Evolutionary conservation across 306 rosid genomes (phyloP).

Genomic region (Calophaca sinica): DNA sequence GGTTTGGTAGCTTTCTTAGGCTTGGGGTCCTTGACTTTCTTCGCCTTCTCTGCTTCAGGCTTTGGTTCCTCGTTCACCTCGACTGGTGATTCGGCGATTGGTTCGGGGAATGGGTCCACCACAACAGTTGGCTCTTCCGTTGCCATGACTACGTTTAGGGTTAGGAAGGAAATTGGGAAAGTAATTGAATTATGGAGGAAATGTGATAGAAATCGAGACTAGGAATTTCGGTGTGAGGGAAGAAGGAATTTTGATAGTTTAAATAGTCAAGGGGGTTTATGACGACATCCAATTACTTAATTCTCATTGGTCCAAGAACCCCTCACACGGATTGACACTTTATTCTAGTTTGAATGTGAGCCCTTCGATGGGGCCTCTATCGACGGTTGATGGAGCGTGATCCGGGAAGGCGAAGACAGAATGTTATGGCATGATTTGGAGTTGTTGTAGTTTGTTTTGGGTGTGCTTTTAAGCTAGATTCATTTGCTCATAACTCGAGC

Average conservation of each 20-base stretch:
- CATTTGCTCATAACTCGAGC: constrained; percentile 45
- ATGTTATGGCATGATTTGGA: constrained; percentile 11
- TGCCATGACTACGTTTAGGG: constrained; percentile 50
- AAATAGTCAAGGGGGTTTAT: constrained; percentile 62
- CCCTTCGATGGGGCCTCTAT: constrained; percentile 59
- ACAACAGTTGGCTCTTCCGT: constrained; percentile 61
- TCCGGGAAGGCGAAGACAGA: constrained; percentile 34
- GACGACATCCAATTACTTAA: constrained; percentile 50
- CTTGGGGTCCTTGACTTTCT: constrained; percentile 43
- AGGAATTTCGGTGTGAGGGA: constrained; percentile 58
- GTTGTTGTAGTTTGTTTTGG: constrained; percentile 39
- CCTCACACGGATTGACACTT: constrained; percentile 65
- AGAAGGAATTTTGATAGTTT: constrained; percentile 57
- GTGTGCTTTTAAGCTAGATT: constrained; percentile 81
- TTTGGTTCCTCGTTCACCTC: constrained; percentile 46
- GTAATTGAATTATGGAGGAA: background rate
- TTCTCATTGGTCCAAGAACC: constrained; percentile 60
- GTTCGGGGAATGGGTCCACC: constrained; percentile 50
- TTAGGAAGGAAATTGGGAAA: background rate
- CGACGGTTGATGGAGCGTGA: constrained; percentile 56
- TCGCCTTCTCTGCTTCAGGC: constrained; percentile 47
- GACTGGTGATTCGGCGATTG: constrained; percentile 42
- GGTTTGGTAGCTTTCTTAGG: constrained; percentile 62
- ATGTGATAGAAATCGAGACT: constrained; percentile 3
- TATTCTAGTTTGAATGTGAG: constrained; percentile 58